Evolutionary conservation across 1,139 yeast species (phyloP).

Genomic region (Entelexis paramagnoliae): DNA sequence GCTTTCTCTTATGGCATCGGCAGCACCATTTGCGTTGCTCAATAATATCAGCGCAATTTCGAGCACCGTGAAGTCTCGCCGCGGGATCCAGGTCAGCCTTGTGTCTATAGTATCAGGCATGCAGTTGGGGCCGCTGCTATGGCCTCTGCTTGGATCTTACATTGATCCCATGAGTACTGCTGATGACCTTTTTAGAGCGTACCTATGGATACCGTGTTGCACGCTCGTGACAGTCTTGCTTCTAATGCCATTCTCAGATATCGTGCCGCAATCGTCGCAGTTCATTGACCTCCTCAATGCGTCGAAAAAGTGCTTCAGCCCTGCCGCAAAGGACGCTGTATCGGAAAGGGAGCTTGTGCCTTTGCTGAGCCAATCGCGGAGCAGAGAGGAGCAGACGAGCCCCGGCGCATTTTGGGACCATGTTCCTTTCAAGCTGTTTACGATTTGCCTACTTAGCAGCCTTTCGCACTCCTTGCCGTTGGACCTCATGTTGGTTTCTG

Average conservation of each 20-base stretch:
- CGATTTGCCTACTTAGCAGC: background rate
- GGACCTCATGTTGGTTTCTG: constrained; percentile 11
- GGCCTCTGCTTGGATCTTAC: constrained; percentile 34
- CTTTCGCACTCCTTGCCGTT: constrained; percentile 6
- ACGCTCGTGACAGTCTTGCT: constrained; percentile 66
- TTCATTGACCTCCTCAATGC: background rate
- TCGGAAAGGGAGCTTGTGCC: background rate
- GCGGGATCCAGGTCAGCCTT: constrained; percentile 32
- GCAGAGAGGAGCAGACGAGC: background rate
- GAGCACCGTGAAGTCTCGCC: constrained; percentile 29
- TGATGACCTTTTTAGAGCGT: constrained; percentile 36
- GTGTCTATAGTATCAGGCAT: constrained; percentile 65
- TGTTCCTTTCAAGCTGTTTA: background rate
- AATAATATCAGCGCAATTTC: constrained; percentile 52
- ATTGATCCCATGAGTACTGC: constrained; percentile 21
- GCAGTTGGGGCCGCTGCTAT: constrained; percentile 67
- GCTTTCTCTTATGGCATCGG: constrained; percentile 56
- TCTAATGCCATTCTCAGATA: constrained; percentile 15
- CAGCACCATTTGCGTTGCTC: constrained; percentile 79
- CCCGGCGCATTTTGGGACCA: background rate
- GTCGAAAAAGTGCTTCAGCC: background rate
- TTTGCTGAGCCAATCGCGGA: background rate
- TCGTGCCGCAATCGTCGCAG: background rate
- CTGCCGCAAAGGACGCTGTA: background rate
- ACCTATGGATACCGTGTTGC: constrained; percentile 54